Percentiles rank a stretch among this genome's conserved stretches.
Evolutionary conservation across 441 rosid species (phyloP).

Genomic region (Adansonia gregorii): DNA sequence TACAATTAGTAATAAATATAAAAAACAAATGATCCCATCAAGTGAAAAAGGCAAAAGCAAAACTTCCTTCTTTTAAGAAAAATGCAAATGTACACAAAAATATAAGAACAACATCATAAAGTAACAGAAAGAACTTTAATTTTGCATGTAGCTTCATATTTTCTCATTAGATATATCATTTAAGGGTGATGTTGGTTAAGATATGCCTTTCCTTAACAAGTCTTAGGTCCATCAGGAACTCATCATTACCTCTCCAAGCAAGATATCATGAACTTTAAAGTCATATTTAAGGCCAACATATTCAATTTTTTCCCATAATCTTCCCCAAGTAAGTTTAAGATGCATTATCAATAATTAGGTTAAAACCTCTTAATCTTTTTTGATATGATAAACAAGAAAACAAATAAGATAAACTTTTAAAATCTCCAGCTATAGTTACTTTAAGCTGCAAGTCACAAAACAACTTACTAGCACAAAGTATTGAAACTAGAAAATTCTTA

Average conservation of each 20-base stretch:
- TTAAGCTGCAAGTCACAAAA: not conserved
- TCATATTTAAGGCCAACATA: slow-evolving; percentile 48
- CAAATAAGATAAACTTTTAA: not conserved
- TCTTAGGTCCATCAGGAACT: slow-evolving; percentile 68
- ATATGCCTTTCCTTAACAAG: slow-evolving; percentile 40
- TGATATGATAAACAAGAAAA: slow-evolving; percentile 57
- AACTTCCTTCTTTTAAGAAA: slow-evolving; percentile 46
- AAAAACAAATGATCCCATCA: slow-evolving; percentile 71
- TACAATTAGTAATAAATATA: slow-evolving; percentile 52
- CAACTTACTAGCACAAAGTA: not conserved
- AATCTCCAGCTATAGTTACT: not conserved
- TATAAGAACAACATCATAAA: slow-evolving; percentile 69
- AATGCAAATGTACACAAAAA: slow-evolving; percentile 44
- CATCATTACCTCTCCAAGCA: slow-evolving; percentile 67
- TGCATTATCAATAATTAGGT: slow-evolving; percentile 47
- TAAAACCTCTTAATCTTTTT: slow-evolving; percentile 71
- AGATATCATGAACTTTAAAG: slow-evolving; percentile 59
- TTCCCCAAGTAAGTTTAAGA: slow-evolving; percentile 34
- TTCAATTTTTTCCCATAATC: slow-evolving; percentile 28
- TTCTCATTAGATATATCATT: slow-evolving; percentile 50
- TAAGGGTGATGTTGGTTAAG: slow-evolving; percentile 32
- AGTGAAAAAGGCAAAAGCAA: slow-evolving; percentile 66
- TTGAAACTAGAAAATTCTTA: not conserved
- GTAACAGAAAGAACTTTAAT: slow-evolving; percentile 70
- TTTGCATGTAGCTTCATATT: slow-evolving; percentile 80